Base-by-base conservation (phyloP, 192 early-diverging fungal species). In the Coemansia aciculifera region DNA sequence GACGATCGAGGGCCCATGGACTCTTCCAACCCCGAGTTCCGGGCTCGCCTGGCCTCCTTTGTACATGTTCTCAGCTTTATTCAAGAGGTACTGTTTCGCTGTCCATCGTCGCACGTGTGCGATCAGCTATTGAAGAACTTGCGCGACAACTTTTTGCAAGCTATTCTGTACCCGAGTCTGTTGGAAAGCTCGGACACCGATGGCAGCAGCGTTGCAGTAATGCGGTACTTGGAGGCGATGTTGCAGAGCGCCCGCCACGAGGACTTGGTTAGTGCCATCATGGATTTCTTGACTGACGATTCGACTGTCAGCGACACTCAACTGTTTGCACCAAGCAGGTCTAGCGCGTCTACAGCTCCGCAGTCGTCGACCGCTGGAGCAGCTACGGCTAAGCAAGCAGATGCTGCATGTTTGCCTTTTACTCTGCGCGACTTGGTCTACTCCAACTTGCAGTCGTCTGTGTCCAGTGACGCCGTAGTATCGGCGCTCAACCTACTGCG, bases 121-220 rank as follows among this genome's bases (percentile, higher is more conserved):
- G 59, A 62, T 24, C 76, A 83, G 70, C 62, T 98, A 17, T 71
- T 94, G 60, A 71, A 71, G 21, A 89, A 88, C 40, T 81, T 98
- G 74, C 86, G 90, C 59, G 74, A 84, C 29, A 88, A 90, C 34
- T 94, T 97, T 76, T 78, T 98, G 44, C 91, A 91, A 60, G 89
- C 91, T 43, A 94, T 95, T 62, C 82, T 98, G 43, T 91, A 93
- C 62, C 91, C 95, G 21, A 91, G 91, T 39, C 84, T 96, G 56
- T 74, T 90, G 40, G 92, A 92, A 59, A 91, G 92, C 74, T 94
- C 93, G 0, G 96, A 98, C 76, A 92, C 89, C 23, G 94, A 98
- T 74, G 94, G 94, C 5, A 92, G 91, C 62, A 90, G 94, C 17
- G 92, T 94, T 0, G 90, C 95, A 2, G 89, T 92, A 1, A 90